A percentile compares a stretch with the other conserved stretches of the same genome.
phyloP scores from a whole-genome alignment of 176 grass and related monocot species.

The Oryza coarctata region DNA sequence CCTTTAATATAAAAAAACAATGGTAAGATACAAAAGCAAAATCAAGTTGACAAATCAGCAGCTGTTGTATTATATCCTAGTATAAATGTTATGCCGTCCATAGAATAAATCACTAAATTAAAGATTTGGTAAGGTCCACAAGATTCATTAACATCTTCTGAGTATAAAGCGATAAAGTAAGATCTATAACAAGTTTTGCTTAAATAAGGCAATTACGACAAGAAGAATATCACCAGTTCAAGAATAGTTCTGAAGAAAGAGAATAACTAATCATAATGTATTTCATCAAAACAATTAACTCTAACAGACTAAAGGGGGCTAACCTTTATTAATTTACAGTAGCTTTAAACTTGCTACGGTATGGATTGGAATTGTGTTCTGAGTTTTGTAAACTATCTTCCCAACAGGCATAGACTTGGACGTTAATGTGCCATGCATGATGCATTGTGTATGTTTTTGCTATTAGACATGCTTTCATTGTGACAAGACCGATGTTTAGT shows the following conservation, averaged over 20 bases:
- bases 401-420: neutral
- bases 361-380: neutral
- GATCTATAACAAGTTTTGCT: neutral
- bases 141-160: neutral
- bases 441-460: neutral
- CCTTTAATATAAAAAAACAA: constrained; percentile 47
- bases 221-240: neutral
- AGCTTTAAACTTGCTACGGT: neutral
- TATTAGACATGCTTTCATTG: no score
- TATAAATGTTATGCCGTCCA: neutral
- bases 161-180: neutral
- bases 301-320: neutral
- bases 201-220: neutral
- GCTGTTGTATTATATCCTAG: neutral
- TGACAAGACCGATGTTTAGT: neutral
- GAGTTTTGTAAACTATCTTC: neutral
- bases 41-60: constrained; percentile 1
- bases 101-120: neutral
- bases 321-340: neutral
- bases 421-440: neutral
- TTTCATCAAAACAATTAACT: neutral
- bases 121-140: neutral
- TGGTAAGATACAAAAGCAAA: constrained; percentile 22
- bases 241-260: neutral
- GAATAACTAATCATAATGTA: neutral